Evolutionary conservation across 306 rosid species (phyloP).

Genomic region (Malus orientalis): DNA sequence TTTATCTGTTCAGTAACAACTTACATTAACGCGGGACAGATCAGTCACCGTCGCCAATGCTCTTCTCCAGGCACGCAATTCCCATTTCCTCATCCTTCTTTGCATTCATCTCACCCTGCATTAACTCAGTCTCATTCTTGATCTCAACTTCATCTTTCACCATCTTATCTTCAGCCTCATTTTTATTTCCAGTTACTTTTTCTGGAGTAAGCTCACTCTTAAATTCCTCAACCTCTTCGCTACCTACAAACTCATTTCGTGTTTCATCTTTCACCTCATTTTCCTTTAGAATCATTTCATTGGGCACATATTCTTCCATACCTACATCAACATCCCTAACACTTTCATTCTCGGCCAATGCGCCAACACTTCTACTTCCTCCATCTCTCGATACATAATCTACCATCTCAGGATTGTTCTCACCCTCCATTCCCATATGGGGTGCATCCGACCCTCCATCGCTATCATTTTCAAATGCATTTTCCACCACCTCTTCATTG

Average conservation of each 20-base stretch:
- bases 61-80: constrained; percentile 32
- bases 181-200: constrained; percentile 7
- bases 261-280: not conserved
- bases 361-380: constrained; percentile 18
- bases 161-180: not conserved
- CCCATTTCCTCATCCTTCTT: constrained; percentile 23
- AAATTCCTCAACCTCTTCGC: constrained; percentile 10
- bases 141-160: not conserved
- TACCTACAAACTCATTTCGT: not conserved
- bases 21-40: constrained; percentile 31
- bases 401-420: constrained; percentile 35
- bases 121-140: not conserved
- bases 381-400: constrained; percentile 31
- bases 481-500: constrained; percentile 39
- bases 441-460: constrained; percentile 62
- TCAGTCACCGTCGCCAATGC: constrained; percentile 29
- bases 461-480: constrained; percentile 47
- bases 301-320: constrained; percentile 36
- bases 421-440: constrained; percentile 38
- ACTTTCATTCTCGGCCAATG: constrained; percentile 24
- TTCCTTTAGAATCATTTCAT: constrained; percentile 10
- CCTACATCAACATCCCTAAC: constrained; percentile 20
- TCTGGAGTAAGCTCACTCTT: constrained; percentile 12
- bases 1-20: constrained; percentile 24
- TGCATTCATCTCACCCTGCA: not conserved